phyloP scores from a whole-genome alignment of 805 yeast genomes.

The Scheffersomyces coipomensis region DNA sequence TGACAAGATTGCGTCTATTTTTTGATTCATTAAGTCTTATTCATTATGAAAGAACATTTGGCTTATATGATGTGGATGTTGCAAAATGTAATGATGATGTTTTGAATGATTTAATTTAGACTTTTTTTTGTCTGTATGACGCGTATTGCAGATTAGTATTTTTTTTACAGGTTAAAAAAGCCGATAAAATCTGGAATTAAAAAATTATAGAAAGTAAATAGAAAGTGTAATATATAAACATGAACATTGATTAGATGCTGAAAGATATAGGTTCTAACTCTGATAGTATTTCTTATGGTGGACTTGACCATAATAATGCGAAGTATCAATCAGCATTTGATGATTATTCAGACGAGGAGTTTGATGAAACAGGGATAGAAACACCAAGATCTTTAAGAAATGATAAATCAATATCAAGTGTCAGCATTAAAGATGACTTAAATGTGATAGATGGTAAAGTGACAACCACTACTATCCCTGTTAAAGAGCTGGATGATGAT shows the following conservation, averaged over 20 bases:
- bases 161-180: background rate
- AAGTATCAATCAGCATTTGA: constrained; percentile 1
- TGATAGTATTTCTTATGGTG: background rate
- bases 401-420: background rate
- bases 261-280: background rate
- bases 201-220: background rate
- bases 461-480: constrained; percentile 6
- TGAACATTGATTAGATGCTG: background rate
- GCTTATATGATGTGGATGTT: constrained; percentile 33
- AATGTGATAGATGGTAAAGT: background rate
- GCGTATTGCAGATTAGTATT: too few relatives aligned
- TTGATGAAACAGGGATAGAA: constrained; percentile 29
- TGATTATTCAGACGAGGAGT: constrained; percentile 21
- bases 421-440: background rate
- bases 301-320: background rate
- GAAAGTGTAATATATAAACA: background rate
- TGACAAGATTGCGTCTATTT: constrained; percentile 56
- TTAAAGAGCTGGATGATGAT: constrained; percentile 1
- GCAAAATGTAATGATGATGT: constrained; percentile 56
- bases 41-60: constrained; percentile 65
- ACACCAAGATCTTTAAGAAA: constrained; percentile 18
- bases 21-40: constrained; percentile 64
- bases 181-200: constrained; percentile 1
- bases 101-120: constrained; percentile 50
- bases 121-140: background rate